A percentile compares a stretch with the other conserved stretches of the same genome.
Evolutionary conservation across 1,139 yeast genomes (phyloP).

Genomic region (Kodamaea fungicola): DNA sequence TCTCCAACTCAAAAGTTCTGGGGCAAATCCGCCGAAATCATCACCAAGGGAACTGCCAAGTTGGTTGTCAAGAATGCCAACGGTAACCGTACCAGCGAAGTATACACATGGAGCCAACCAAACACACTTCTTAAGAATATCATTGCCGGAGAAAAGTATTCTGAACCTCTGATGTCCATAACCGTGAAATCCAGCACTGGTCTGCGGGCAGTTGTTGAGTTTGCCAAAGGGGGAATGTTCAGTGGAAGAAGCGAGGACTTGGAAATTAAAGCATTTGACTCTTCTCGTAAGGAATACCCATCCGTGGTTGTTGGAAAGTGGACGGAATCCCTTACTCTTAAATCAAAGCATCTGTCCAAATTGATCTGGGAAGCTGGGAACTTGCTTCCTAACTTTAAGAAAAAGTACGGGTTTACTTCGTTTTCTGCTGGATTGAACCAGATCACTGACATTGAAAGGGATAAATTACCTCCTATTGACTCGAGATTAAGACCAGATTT

Average conservation of each 20-base stretch:
- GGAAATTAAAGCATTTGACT: slow-evolving; percentile 49
- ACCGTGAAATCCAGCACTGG: slow-evolving; percentile 69
- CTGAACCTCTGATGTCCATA: slow-evolving; percentile 79
- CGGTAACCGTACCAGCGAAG: slow-evolving; percentile 51
- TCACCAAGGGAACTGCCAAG: slow-evolving; percentile 65
- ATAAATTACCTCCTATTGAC: slow-evolving; percentile 74
- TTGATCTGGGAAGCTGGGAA: slow-evolving; percentile 66
- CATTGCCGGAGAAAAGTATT: slow-evolving; percentile 90
- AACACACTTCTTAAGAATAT: slow-evolving; percentile 78
- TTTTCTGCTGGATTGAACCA: slow-evolving; percentile 82
- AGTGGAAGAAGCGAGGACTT: slow-evolving; percentile 86
- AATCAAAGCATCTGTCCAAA: slow-evolving; percentile 39
- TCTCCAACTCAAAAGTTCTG: slow-evolving; percentile 88
- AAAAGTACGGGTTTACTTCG: slow-evolving; percentile 80
- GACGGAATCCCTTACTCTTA: slow-evolving; percentile 59
- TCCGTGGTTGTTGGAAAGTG: slow-evolving; percentile 66
- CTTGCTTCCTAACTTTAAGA: slow-evolving; percentile 54
- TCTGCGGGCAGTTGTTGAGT: slow-evolving; percentile 64
- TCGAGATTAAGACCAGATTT: slow-evolving; percentile 89
- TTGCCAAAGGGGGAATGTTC: slow-evolving; percentile 72
- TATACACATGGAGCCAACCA: slow-evolving; percentile 79
- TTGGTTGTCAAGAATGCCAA: slow-evolving; percentile 43
- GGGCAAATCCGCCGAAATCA: slow-evolving; percentile 89
- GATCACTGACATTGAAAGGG: slow-evolving; percentile 66
- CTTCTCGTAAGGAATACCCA: slow-evolving; percentile 29